A percentile compares a stretch with the other conserved stretches of the same genome.
These are phyloP conservation scores for Mitragyna speciosa DNA, from an alignment of 257 asterid species.

Conservation along the genomic window DNA sequence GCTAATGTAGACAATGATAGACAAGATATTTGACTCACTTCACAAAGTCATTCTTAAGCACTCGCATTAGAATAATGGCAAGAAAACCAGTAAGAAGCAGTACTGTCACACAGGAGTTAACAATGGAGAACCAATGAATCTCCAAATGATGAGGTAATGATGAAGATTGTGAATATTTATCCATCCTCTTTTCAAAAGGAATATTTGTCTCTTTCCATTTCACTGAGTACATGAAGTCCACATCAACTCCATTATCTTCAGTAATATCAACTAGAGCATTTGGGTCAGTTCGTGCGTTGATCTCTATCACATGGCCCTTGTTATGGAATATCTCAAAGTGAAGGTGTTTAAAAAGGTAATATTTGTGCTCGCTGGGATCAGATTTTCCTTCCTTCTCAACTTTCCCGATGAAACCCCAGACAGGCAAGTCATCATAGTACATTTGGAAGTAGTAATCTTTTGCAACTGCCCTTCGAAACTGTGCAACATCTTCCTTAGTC, in stretches of 20 bases:
- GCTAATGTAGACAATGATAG: not conserved
- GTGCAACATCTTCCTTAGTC: conserved; percentile 41
- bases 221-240: conserved; percentile 50
- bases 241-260: conserved; percentile 46
- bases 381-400: conserved; percentile 50
- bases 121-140: conserved; percentile 61
- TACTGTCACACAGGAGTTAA: conserved; percentile 64
- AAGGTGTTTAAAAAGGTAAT: conserved; percentile 44
- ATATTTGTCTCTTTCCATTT: conserved; percentile 55
- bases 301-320: conserved; percentile 49
- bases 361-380: conserved; percentile 49
- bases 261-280: conserved; percentile 50
- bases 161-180: conserved; percentile 53
- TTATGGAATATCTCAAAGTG: conserved; percentile 46
- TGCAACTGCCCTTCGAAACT: conserved; percentile 49
- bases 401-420: conserved; percentile 62
- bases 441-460: conserved; percentile 62
- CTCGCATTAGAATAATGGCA: conserved; percentile 60
- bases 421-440: conserved; percentile 63
- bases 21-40: conserved; percentile 34
- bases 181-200: conserved; percentile 61
- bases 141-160: conserved; percentile 55
- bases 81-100: conserved; percentile 62
- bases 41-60: conserved; percentile 55
- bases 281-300: conserved; percentile 51